Conservation (phyloP, 192 early-diverging fungal species). For the Coemansia sp. region DNA sequence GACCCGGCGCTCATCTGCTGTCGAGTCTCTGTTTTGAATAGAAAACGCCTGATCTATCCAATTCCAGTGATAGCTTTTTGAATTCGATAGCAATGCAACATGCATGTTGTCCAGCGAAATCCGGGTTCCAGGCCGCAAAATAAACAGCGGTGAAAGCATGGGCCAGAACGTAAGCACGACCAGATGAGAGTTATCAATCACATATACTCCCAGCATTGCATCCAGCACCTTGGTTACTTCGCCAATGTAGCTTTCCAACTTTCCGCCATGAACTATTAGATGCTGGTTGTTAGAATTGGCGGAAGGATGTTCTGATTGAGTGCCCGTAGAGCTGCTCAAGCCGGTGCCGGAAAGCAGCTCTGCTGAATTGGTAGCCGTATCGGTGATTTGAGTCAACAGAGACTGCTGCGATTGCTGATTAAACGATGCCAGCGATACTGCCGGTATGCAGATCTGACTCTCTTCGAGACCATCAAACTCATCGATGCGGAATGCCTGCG, state of each 20-base stretch:
- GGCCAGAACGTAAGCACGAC: constrained; percentile 40
- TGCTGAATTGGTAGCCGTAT: neutral
- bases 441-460: constrained; percentile 7
- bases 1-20: neutral
- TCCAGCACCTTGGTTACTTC: constrained; percentile 33
- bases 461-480: constrained; percentile 28
- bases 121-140: constrained; percentile 35
- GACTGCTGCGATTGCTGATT: constrained; percentile 29
- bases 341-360: neutral
- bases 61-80: constrained; percentile 28
- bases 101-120: constrained; percentile 38
- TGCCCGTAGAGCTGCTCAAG: no score
- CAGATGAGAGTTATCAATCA: constrained; percentile 34
- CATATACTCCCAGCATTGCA: constrained; percentile 30
- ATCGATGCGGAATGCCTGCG: constrained; percentile 18
- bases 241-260: constrained; percentile 42
- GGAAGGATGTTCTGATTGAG: no score
- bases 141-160: constrained; percentile 17
- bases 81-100: constrained; percentile 25
- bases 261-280: constrained; percentile 14
- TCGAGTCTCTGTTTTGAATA: neutral
- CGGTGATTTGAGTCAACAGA: constrained; percentile 24
- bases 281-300: constrained; percentile 7
- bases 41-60: constrained; percentile 24
- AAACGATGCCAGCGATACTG: constrained; percentile 13